Evolutionary conservation across 140 eudicot species (phyloP), one percentile per base, ranked within the genome.

Genomic region (Stevia rebaudiana): DNA sequence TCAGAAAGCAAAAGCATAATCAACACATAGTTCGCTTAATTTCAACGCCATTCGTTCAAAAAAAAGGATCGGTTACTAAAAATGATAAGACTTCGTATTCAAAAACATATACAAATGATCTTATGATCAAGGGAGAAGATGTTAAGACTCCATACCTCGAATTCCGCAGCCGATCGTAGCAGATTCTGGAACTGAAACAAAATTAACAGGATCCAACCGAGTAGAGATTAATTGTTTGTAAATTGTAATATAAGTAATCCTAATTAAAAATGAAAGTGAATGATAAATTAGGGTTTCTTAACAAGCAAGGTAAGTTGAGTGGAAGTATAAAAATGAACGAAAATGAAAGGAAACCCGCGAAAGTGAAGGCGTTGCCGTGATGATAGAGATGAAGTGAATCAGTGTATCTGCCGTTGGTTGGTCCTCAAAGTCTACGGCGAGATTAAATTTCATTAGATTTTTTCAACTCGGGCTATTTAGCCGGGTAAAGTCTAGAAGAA

Each of bases 81-180:
- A n/a, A n/a, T n/a, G n/a, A n/a, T n/a, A n/a, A n/a, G n/a, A n/a
- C n/a, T n/a, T n/a, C n/a, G n/a, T n/a, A n/a, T n/a, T n/a, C n/a
- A n/a, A 42, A 42, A 42, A 17, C 46, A 31, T n/a, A 28, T 15
- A 37, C 4, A 8, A 35, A 35, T 16, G 28, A 59, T 16, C 4
- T 3, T 16, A 35, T 16, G 28, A 59, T 16, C 48, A 10, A 9
- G 37, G 17, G 6, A 17, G 49, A 60, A 7, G 49, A 36, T 3
- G 17, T 3, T 17, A 17, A 17, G 9, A 43, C 48, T 43, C 47
- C 68, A 8, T 46, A 63, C 69, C 69, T 63, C 28, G 44, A 63
- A 63, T 44, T 63, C 18, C 17, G 69, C 42, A 1, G 18, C 31
- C 49, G 65, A 60, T 60, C 33, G 65, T 39, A 17, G 50, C 44